Evolutionary conservation across 495 filamentous ascomycete species (phyloP).

Genomic region (Entonaema liquescens): DNA sequence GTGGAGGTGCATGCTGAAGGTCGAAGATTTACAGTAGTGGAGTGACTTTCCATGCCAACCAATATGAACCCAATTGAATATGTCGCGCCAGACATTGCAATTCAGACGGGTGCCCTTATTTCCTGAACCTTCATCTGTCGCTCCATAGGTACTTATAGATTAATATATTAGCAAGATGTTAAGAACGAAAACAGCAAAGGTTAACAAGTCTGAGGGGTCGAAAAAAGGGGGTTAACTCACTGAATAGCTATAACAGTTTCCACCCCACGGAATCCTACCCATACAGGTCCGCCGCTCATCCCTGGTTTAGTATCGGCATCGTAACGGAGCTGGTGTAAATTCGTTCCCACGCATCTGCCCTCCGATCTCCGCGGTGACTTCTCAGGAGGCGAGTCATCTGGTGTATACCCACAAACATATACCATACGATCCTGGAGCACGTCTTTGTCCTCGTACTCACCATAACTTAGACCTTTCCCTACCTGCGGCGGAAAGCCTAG

Average conservation of each 20-base stretch:
- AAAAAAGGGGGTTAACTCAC: too few species aligned
- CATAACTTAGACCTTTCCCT: background rate
- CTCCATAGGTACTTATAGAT: slow-evolving; percentile 27
- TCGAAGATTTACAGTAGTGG: slow-evolving; percentile 14
- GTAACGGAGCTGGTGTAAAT: slow-evolving; percentile 12
- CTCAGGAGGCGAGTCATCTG: background rate
- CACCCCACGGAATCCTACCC: slow-evolving; percentile 30
- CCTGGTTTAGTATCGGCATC: slow-evolving; percentile 23
- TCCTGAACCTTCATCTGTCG: background rate
- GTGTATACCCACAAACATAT: slow-evolving; percentile 26
- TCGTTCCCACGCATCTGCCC: slow-evolving; percentile 7
- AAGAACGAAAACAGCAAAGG: too few species aligned
- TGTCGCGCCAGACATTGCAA: slow-evolving; percentile 14
- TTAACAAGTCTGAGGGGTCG: too few species aligned
- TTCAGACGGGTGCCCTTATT: slow-evolving; percentile 25
- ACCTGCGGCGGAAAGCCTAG: slow-evolving; percentile 12
- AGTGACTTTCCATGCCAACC: slow-evolving; percentile 29
- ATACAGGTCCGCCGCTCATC: slow-evolving; percentile 40
- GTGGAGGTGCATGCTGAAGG: slow-evolving; percentile 30
- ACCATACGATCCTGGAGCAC: slow-evolving; percentile 7
- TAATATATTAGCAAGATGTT: background rate
- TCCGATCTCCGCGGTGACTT: slow-evolving; percentile 13
- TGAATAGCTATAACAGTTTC: slow-evolving; percentile 37
- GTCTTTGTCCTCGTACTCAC: slow-evolving; percentile 1
- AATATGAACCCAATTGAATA: slow-evolving; percentile 27